Evolutionary conservation across 2,329 filamentous ascomycete genomes (phyloP).

Genomic region (Rhexocercosporidium sp.): DNA sequence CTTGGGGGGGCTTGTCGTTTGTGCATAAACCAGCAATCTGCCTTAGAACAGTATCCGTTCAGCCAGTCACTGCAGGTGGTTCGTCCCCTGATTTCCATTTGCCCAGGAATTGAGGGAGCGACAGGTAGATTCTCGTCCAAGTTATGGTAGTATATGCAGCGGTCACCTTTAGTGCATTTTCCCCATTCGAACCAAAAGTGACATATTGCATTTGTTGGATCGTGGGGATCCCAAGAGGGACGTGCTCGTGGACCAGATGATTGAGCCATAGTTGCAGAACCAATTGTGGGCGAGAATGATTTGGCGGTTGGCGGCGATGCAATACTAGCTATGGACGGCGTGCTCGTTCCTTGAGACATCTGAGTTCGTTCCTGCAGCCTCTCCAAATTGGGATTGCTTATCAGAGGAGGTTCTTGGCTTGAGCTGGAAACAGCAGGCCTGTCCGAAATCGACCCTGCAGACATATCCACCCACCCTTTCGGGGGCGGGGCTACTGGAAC

Average conservation of each 20-base stretch:
- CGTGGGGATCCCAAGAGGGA: conserved; percentile 20
- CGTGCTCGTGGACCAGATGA: background rate
- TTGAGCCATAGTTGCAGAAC: background rate
- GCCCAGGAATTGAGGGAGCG: background rate
- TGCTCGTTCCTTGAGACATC: background rate
- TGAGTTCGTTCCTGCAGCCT: background rate
- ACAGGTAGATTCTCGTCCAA: conserved; percentile 11
- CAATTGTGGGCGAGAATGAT: background rate
- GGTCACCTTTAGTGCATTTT: conserved; percentile 16
- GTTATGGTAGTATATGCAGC: conserved; percentile 28
- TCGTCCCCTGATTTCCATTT: background rate
- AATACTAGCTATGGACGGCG: background rate
- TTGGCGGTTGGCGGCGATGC: background rate
- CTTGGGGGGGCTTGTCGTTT: background rate
- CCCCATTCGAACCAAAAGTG: conserved; percentile 23
- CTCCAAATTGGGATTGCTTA: background rate
- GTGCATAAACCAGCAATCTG: background rate
- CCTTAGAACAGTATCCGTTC: background rate
- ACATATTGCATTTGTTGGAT: conserved; percentile 23
- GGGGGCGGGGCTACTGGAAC: background rate
- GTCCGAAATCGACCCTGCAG: background rate
- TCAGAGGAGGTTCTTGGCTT: no score
- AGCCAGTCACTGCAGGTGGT: conserved; percentile 13
- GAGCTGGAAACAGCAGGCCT: background rate
- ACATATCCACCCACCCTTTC: background rate